Base-by-base conservation (phyloP, 2,329 filamentous ascomycete species). In the Aspergillus arachidicola region DNA sequence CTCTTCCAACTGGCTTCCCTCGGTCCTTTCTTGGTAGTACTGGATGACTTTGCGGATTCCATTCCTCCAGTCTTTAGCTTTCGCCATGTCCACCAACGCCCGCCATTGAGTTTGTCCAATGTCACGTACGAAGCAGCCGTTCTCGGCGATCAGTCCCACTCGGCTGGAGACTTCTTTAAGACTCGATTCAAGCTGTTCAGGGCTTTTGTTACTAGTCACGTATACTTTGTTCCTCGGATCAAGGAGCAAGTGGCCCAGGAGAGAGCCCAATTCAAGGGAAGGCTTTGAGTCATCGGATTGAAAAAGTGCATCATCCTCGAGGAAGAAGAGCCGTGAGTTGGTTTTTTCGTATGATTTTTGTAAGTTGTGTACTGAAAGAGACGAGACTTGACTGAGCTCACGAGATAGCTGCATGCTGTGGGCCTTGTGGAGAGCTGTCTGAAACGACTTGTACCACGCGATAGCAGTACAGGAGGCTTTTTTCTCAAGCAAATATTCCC, bases 121-220 rank as follows among this genome's bases (percentile, higher is more conserved):
- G 64, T 91, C 85, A 70, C 90, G 91, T 59, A 96, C 81, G 80
- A 95, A 97, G 75, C 92, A 96, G 3, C 94, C 94, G 66, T 96
- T 97, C 78, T 97, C 94, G 0, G 94, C 93, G 68, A 97, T 95
- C 11, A 97, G 83, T 4, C 94, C 94, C 4, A 97, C 81, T 64
- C 89, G 89, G 12, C 34, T 21, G n/a, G 68, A 23, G 89, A 91
- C 10, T 93, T 87, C 21, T 88, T 86, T 62, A 87, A 88, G 82
- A 93, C 94, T 6, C 91, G 83, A 19, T 87, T 96, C 91, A 7
- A 97, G 87, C 72, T 97, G 92, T 68, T 95, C 91, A 0, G 92
- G 91, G 63, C 88, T 90, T 32, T 91, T 89, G 26, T 90, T 90
- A 61, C 92, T 96, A 89, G 96, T 97, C 70, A 98, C 87, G 73